Evolutionary conservation across 2,329 filamentous ascomycete species (phyloP), one percentile per base, ranked within the genome.

Genomic region (Myriosclerotinia curreyana): DNA sequence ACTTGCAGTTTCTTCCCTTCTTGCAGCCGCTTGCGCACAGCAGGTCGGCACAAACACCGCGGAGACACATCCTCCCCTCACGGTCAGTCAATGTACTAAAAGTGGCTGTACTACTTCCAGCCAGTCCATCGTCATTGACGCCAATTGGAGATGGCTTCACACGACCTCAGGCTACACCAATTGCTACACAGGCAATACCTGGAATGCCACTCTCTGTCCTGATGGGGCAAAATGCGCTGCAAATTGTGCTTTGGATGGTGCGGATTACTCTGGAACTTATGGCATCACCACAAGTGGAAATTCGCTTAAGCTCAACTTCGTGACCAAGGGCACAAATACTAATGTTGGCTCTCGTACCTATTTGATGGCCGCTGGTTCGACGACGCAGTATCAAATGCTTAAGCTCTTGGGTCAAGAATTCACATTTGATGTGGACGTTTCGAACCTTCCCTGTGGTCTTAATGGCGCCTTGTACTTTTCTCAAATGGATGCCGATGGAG

Each of bases 361-460:
- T 75, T 80, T 91, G 68, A 84, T 91, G 79, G 82, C 83, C 70
- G 77, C 80, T 61, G 83, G 70, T 42, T 71, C 69, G 53, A 60
- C 84, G 49, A 80, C 79, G 67, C 83, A 82, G 64, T 91, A 91
- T 76, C 79, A 89, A 77, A 81, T 84, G 74, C 85, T 90, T 76
- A 80, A 85, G 67, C 79, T 90, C 66, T 79, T 86, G 64, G 83
- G 83, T 76, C 82, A 87, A 73, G 88, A 91, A 75, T 87, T 91
- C 77, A 86, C 86, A 64, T 90, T 91, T 67, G 87, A 90, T 64
- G 87, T 90, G 48, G 88, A 91, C 74, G 84, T 89, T 50, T 89
- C 86, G 50, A 82, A 83, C 70, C 79, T 90, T 38, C 83, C 84
- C 67, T 91, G 89, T 72, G 88, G 88, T 68, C 77, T 91, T 66